Base-by-base conservation (phyloP, 2,329 filamentous ascomycete species). In the Aspergillus ochraceus region DNA sequence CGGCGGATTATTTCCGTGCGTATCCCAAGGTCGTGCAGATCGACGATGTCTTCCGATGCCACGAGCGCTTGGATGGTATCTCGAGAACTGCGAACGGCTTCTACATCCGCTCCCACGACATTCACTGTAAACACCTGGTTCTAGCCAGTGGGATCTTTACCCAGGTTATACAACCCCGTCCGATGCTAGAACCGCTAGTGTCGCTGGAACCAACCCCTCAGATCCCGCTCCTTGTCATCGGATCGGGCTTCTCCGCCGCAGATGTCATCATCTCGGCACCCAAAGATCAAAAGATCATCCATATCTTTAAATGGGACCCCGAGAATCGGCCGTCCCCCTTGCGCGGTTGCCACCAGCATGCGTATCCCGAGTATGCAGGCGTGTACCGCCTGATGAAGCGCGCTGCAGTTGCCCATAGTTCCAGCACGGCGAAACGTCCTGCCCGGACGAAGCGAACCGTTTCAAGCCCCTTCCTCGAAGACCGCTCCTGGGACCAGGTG, bases 241-340 rank as follows among this genome's bases (percentile, higher is more conserved):
- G 85, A 6, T 87, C 85, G 9, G 85, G 85, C 0, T 88, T 87
- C 70, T 85, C 84, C 2, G 85, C 85, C 2, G 85, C 85, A 26
- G 85, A 88, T 72, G 76, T 83, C 3, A 86, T 87, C 53, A 82
- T 86, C 45, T 86, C 84, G 6, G 77, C 81, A 20, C 75, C 80
- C 29, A 70, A 76, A 14, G 66, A 74, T n/a, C 81, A 81, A 51
- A 82, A 78, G 55, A 80, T 88, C 49, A 71, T 87, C n/a, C 85
- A 88, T 65, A 69, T 86, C 55, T 88, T 82, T 70, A 83, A 83
- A 68, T 88, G 85, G 85, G 77, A 79, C n/a, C 83, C 84, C 0
- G 77, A 84, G 9, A 77, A 75, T 5, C 77, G 79, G 19, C 84
- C 84, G 0, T 86, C 84, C 0, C 85, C 85, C 2, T 71, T 88